phyloP scores from a whole-genome alignment of 106 monocot genomes.

The Ottelia alismoides region DNA sequence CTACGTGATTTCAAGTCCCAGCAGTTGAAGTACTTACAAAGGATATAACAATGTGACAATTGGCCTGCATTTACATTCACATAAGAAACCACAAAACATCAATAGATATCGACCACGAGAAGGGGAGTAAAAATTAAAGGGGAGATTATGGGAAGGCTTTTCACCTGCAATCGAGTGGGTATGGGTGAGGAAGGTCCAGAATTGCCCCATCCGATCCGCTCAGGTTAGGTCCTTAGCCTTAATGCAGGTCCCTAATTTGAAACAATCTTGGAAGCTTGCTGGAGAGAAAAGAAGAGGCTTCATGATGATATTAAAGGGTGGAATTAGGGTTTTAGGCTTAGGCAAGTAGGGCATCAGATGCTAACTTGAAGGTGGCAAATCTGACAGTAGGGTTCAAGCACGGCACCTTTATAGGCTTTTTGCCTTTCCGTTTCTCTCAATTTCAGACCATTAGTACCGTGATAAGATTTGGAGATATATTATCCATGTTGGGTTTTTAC shows the following conservation, averaged over 20 bases:
- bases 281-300: neutral
- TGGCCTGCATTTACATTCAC: constrained; percentile 42
- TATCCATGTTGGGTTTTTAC: no score
- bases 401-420: no score
- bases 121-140: neutral
- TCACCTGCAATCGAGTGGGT: constrained; percentile 65
- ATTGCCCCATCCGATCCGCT: constrained; percentile 32
- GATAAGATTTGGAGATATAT: no score
- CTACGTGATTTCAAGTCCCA: no score
- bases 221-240: neutral
- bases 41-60: constrained; percentile 65
- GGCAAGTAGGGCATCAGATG: neutral
- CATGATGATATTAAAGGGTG: neutral
- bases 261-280: neutral
- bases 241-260: neutral
- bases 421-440: no score
- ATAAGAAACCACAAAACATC: neutral
- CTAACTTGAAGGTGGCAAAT: constrained; percentile 2
- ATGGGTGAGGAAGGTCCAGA: constrained; percentile 57
- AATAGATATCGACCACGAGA: neutral
- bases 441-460: no score
- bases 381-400: no score
- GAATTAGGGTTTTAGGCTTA: neutral
- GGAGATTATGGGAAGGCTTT: no score
- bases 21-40: constrained; percentile 27